Evolutionary conservation across 2,329 filamentous ascomycete species (phyloP).

Genomic region (Diaporthe helianthi): DNA sequence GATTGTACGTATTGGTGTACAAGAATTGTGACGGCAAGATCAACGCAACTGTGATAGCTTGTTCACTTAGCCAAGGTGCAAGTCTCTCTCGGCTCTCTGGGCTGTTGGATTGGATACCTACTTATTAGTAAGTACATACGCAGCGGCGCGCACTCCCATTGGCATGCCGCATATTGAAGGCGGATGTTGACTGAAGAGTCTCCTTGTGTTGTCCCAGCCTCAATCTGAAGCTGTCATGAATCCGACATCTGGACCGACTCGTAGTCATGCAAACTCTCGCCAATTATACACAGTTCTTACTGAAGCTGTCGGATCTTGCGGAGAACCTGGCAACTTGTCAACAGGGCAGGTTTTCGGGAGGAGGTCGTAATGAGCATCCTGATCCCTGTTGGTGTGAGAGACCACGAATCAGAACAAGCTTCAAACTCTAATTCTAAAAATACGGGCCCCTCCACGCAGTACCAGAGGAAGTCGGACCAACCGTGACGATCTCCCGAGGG

Average conservation of each 20-base stretch:
- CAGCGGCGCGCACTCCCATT: neutral
- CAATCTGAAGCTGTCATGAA: neutral
- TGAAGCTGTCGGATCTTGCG: neutral
- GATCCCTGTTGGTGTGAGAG: neutral
- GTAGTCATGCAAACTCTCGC: neutral
- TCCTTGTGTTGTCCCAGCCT: too few species aligned
- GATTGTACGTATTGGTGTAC: neutral
- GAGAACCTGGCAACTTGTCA: neutral
- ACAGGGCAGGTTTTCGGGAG: neutral
- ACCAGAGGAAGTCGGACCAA: neutral
- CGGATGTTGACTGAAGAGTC: neutral
- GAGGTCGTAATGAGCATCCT: neutral
- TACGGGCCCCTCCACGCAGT: neutral
- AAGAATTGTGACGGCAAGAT: neutral
- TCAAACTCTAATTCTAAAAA: constrained; percentile 9
- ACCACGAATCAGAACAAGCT: neutral
- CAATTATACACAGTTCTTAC: too few species aligned
- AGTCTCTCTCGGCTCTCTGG: neutral
- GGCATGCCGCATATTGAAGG: neutral
- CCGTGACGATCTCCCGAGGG: neutral
- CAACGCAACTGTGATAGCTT: neutral
- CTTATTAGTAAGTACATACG: too few species aligned
- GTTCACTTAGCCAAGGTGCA: too few species aligned
- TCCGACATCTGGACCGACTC: neutral
- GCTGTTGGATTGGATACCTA: neutral